Percentiles rank a stretch among this genome's conserved stretches.
Conservation (phyloP, 257 asterid genomes). For the Datura wrightii region DNA sequence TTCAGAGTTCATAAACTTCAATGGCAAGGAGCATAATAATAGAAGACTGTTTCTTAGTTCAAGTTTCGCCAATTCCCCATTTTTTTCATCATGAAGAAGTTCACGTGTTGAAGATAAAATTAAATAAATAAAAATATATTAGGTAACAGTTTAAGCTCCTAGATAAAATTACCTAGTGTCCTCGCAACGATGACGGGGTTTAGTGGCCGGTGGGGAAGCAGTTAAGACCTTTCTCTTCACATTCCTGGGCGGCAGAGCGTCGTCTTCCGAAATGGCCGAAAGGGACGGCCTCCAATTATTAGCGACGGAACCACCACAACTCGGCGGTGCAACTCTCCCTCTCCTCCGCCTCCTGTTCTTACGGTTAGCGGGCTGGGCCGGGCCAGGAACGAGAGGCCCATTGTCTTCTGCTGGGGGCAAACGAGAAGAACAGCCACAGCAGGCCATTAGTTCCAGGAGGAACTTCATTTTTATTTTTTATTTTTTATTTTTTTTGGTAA, state of each 20-base stretch:
- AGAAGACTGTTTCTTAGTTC: too few species aligned
- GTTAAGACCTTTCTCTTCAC: slow-evolving; percentile 47
- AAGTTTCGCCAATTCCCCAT: too few species aligned
- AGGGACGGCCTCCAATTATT: slow-evolving; percentile 54
- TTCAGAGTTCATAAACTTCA: too few species aligned
- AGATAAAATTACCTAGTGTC: slow-evolving; percentile 40
- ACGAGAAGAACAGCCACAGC: slow-evolving; percentile 49
- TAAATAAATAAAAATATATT: background rate
- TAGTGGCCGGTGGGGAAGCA: slow-evolving; percentile 37
- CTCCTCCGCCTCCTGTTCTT: slow-evolving; percentile 48
- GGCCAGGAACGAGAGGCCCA: slow-evolving; percentile 28
- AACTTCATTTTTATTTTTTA: slow-evolving; percentile 49
- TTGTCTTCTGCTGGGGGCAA: slow-evolving; percentile 41
- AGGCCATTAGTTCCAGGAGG: slow-evolving; percentile 53
- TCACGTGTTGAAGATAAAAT: background rate
- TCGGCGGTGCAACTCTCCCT: slow-evolving; percentile 35
- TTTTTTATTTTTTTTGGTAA: background rate
- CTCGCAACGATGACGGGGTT: slow-evolving; percentile 33
- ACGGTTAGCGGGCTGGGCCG: background rate
- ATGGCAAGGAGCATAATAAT: too few species aligned
- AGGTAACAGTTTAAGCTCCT: background rate
- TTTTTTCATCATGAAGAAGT: too few species aligned
- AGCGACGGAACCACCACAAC: background rate
- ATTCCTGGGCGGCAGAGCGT: slow-evolving; percentile 29
- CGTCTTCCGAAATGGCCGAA: slow-evolving; percentile 43